phyloP scores from a whole-genome alignment of 2,329 filamentous ascomycete species.

The Metarhizium humberi region DNA sequence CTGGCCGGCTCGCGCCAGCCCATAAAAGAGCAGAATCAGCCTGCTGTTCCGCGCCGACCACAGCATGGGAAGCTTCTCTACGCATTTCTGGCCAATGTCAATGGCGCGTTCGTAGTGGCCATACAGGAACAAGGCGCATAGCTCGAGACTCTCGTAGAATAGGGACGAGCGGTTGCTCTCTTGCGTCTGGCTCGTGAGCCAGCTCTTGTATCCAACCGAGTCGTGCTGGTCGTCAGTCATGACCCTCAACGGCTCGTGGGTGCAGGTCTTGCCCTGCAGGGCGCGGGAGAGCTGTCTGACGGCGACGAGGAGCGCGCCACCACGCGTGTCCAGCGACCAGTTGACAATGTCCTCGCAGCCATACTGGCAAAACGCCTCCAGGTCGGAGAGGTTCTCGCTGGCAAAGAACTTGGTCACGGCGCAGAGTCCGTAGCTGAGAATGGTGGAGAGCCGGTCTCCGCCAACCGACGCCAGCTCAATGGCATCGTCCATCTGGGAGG shows the following conservation, averaged over 20 bases:
- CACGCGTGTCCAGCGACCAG: conserved; percentile 62
- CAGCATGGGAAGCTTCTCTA: conserved; percentile 37
- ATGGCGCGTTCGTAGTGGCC: conserved; percentile 52
- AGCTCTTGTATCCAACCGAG: conserved; percentile 47
- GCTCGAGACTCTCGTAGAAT: conserved; percentile 59
- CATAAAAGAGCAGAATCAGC: conserved; percentile 50
- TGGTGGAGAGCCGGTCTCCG: conserved; percentile 62
- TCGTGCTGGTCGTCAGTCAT: conserved; percentile 62
- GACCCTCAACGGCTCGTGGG: conserved; percentile 40
- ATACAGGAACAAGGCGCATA: conserved; percentile 53
- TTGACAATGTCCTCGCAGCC: conserved; percentile 65
- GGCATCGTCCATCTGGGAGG: conserved; percentile 53
- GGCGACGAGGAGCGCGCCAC: conserved; percentile 59
- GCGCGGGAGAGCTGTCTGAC: conserved; percentile 59
- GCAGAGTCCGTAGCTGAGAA: conserved; percentile 61
- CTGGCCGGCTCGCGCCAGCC: conserved; percentile 44
- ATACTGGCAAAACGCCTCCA: conserved; percentile 62
- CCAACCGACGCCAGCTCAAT: conserved; percentile 57
- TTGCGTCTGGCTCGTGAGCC: conserved; percentile 39
- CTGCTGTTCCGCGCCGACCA: conserved; percentile 53
- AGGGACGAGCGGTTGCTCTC: conserved; percentile 56
- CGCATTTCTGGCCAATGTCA: conserved; percentile 42
- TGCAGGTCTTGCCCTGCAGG: conserved; percentile 63
- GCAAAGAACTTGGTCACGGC: conserved; percentile 60
- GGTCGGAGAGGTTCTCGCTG: conserved; percentile 57